Evolutionary conservation across 2,329 filamentous ascomycete species (phyloP), one percentile per base, ranked within the genome.

Genomic region (Emergomyces pasteurianus): DNA sequence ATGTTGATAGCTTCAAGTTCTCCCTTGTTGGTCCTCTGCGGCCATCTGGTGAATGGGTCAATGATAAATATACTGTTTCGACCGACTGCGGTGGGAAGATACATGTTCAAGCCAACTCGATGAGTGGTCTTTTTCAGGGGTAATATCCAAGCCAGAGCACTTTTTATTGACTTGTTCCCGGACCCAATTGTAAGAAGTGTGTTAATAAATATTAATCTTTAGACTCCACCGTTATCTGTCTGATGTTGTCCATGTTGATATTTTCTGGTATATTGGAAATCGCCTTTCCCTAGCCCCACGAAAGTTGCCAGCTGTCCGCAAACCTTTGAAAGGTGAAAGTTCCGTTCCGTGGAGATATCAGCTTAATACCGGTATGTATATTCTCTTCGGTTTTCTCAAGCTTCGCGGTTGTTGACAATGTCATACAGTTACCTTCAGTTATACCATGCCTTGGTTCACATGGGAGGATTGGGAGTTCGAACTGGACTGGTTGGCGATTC

Each of bases 391-490:
- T 5, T 18, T 21, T 8, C 8, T 18, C 2, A 43, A n/a, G 42
- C 18, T 6, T 9, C n/a, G 42, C 42, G 8, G n/a, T 18, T 3
- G 21, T 43, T 80, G 75, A 74, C 67, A 77, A 55, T 81, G 81
- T 65, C 76, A 79, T 64, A 0, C 26, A 75, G 79, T 82, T 1
- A 81, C 79, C 0, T 81, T 80, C 65, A 80, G 78, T 1, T 82
- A 81, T 64, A 80, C 78, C 2, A 69, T 74, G 3, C 74, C 78
- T 0, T 81, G 80, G 67, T 82, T 78, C 78, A 70, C 68, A n/a
- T 82, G 79, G 79, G 70, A 77, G 43, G 80, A 82, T 53, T 82
- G 80, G 79, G 79, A 82, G 66, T 68, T 75, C 2, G 71, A 81
- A 62, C 73, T 82, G 5, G 80, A 81, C 66, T 82, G 80, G 79